Conservation (phyloP, 2,329 filamentous ascomycete genomes). For the Mycosphaerella sp. region DNA sequence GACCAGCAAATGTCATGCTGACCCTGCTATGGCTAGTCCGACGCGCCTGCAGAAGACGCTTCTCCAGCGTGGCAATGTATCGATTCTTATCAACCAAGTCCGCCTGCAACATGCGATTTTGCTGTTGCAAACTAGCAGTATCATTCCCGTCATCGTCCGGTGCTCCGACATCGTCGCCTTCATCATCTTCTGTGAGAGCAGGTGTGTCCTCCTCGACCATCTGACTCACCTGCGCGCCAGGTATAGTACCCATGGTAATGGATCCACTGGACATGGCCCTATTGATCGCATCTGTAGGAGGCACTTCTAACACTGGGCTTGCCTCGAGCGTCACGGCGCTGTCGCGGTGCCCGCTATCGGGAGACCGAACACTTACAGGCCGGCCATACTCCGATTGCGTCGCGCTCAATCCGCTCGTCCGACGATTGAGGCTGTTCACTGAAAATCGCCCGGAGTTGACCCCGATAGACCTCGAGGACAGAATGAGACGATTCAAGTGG, state of each 20-base stretch:
- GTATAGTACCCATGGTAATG: constrained; percentile 29
- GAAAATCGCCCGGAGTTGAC: constrained; percentile 73
- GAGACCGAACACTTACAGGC: constrained; percentile 29
- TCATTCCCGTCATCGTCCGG: constrained; percentile 79
- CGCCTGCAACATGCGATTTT: constrained; percentile 86
- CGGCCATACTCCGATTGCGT: constrained; percentile 30
- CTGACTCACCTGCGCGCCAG: constrained; percentile 26
- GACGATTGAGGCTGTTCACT: constrained; percentile 36
- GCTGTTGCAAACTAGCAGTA: constrained; percentile 70
- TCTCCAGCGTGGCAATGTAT: constrained; percentile 91
- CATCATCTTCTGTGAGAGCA: constrained; percentile 35
- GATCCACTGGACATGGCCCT: constrained; percentile 29
- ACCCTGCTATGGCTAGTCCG: constrained; percentile 83
- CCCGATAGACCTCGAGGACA: constrained; percentile 91
- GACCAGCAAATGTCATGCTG: constrained; percentile 60
- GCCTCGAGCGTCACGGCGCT: constrained; percentile 36
- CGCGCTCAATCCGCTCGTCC: constrained; percentile 35
- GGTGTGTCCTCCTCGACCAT: constrained; percentile 30
- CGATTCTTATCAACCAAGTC: constrained; percentile 95
- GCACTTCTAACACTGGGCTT: constrained; percentile 18
- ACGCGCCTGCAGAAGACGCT: constrained; percentile 81
- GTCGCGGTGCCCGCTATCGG: constrained; percentile 25
- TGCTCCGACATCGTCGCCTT: constrained; percentile 50
- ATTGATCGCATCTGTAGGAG: constrained; percentile 23
- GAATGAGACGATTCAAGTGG: constrained; percentile 87